Conservation (phyloP, 225 moss, liverwort and hornwort species). For the Bryum argenteum region DNA sequence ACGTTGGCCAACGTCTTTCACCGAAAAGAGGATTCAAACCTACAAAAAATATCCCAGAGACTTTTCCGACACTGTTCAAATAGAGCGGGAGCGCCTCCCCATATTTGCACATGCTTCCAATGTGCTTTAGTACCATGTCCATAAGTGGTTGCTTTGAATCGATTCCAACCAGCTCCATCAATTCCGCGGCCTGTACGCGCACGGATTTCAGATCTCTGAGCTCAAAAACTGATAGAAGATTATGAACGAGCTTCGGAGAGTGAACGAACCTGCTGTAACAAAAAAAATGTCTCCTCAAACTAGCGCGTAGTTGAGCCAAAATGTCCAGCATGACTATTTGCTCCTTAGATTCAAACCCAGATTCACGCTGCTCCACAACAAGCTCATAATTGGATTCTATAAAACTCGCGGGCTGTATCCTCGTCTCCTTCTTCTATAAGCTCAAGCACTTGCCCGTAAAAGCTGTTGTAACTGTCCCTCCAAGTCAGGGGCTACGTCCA, state of each 20-base stretch:
- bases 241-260: background rate
- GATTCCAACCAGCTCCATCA: conserved; percentile 52
- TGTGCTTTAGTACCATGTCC: conserved; percentile 70
- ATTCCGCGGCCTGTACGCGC: conserved; percentile 53
- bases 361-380: conserved; percentile 66
- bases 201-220: no score
- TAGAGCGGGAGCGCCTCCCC: conserved; percentile 65
- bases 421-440: conserved; percentile 78
- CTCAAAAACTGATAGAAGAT: no score
- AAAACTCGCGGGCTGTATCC: conserved; percentile 59
- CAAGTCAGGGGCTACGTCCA: conserved; percentile 34
- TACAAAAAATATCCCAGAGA: conserved; percentile 49
- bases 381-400: conserved; percentile 77
- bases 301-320: conserved; percentile 77
- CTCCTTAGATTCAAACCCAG: conserved; percentile 62
- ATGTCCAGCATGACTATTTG: conserved; percentile 80
- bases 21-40: background rate
- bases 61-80: conserved; percentile 52
- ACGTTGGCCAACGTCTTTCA: background rate
- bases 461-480: conserved; percentile 74
- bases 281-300: conserved; percentile 56
- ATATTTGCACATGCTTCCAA: conserved; percentile 80
- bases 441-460: conserved; percentile 58
- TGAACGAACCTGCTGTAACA: conserved; percentile 54
- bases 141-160: conserved; percentile 51